Evolutionary conservation across 169 alveolate species (phyloP).

Genomic region (Plasmodium adleri): DNA sequence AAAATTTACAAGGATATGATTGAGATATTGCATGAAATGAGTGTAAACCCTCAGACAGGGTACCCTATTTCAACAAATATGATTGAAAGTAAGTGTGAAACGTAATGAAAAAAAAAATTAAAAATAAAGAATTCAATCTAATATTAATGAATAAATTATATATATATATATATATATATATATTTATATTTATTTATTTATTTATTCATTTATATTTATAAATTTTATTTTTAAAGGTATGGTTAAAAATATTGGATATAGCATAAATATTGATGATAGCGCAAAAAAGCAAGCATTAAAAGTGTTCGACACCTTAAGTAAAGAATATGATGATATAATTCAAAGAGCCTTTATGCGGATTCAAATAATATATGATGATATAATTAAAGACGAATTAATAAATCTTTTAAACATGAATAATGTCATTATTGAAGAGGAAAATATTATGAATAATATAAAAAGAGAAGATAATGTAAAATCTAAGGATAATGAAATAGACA

Average conservation of each 20-base stretch:
- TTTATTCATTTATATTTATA: not conserved
- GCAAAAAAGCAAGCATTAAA: constrained; percentile 90
- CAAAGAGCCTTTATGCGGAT: constrained; percentile 88
- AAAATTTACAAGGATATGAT: constrained; percentile 87
- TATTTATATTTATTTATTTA: not conserved
- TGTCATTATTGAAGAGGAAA: constrained; percentile 79
- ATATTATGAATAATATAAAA: constrained; percentile 25
- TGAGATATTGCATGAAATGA: constrained; percentile 84
- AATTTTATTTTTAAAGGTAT: constrained; percentile 34
- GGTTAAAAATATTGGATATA: constrained; percentile 82
- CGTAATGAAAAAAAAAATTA: no score
- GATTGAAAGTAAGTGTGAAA: constrained; percentile 82
- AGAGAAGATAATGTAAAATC: constrained; percentile 34
- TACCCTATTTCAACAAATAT: constrained; percentile 88
- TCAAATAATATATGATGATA: constrained; percentile 76
- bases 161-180: constrained; percentile 10
- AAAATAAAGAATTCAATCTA: not conserved
- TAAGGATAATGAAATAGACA: not conserved
- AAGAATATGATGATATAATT: constrained; percentile 86
- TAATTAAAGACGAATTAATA: constrained; percentile 75
- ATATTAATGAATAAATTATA: not conserved
- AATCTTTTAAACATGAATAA: constrained; percentile 72
- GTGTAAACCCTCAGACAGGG: constrained; percentile 91
- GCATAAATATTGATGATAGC: constrained; percentile 86
- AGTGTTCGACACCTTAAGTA: constrained; percentile 85